Evolutionary conservation across 768 basidiomycete species (phyloP).

Genomic region (Lactarius quietus): DNA sequence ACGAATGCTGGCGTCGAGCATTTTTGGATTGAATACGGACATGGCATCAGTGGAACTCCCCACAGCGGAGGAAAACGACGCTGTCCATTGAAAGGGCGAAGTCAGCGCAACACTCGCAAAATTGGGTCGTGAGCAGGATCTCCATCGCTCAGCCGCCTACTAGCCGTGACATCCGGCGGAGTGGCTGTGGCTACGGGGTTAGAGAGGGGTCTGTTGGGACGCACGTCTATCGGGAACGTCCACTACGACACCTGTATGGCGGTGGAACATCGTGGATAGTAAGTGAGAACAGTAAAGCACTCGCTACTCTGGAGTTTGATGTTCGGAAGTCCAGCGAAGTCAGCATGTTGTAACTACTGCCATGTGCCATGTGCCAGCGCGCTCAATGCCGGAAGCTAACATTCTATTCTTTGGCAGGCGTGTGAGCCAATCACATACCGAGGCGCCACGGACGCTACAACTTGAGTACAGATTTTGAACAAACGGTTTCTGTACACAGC

Average conservation of each 20-base stretch:
- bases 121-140: not conserved
- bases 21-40: constrained; percentile 72
- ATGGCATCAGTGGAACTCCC: constrained; percentile 32
- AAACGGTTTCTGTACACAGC: no score
- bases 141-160: not conserved
- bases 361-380: not conserved
- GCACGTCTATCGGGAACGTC: constrained; percentile 19
- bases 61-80: not conserved
- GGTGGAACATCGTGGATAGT: constrained; percentile 7
- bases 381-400: not conserved
- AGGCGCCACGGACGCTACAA: not conserved
- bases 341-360: not conserved
- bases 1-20: constrained; percentile 71
- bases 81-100: not conserved
- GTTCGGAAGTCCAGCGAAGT: not conserved
- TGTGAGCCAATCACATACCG: not conserved
- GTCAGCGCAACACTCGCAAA: constrained; percentile 2
- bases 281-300: not conserved
- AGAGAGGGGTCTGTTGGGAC: not conserved
- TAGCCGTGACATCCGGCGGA: not conserved
- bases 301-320: not conserved
- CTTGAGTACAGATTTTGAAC: not conserved
- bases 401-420: not conserved
- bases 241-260: constrained; percentile 19
- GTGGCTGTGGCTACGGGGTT: constrained; percentile 5